Evolutionary conservation across 768 basidiomycete genomes (phyloP).

Genomic region (Naganishia vishniacii): DNA sequence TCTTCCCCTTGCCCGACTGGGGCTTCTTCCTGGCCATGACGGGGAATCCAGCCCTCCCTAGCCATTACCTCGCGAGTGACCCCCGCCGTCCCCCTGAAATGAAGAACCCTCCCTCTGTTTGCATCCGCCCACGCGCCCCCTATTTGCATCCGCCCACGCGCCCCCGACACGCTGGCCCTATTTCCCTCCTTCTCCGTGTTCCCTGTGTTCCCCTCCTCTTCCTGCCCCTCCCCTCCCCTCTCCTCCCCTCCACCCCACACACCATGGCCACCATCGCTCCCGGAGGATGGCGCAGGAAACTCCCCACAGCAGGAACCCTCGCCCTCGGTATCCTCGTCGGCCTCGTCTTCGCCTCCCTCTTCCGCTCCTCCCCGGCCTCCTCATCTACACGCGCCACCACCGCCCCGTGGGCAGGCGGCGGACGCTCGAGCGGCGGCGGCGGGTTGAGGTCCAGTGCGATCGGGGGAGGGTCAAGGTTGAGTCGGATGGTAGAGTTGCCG

Average conservation of each 20-base stretch:
- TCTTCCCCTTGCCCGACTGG: constrained; percentile 38
- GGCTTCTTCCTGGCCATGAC: constrained; percentile 30
- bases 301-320: constrained; percentile 44
- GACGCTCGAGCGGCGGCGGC: constrained; percentile 36
- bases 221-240: too few relatives aligned
- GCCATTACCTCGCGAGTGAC: too few relatives aligned
- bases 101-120: too few relatives aligned
- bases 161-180: too few relatives aligned
- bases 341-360: constrained; percentile 38
- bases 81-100: too few relatives aligned
- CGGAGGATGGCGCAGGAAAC: constrained; percentile 30
- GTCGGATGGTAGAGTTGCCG: constrained; percentile 19
- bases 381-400: neutral
- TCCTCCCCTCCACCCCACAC: too few relatives aligned
- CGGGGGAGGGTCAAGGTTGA: constrained; percentile 17
- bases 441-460: constrained; percentile 32
- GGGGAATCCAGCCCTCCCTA: too few relatives aligned
- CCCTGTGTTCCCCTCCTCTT: too few relatives aligned
- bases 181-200: too few relatives aligned
- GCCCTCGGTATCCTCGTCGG: constrained; percentile 44
- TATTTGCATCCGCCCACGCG: too few relatives aligned
- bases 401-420: constrained; percentile 28
- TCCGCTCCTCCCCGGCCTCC: constrained; percentile 9
- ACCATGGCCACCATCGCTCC: too few relatives aligned
- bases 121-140: too few relatives aligned